Conservation (phyloP, 768 basidiomycete genomes). For the Suillus lakei region DNA sequence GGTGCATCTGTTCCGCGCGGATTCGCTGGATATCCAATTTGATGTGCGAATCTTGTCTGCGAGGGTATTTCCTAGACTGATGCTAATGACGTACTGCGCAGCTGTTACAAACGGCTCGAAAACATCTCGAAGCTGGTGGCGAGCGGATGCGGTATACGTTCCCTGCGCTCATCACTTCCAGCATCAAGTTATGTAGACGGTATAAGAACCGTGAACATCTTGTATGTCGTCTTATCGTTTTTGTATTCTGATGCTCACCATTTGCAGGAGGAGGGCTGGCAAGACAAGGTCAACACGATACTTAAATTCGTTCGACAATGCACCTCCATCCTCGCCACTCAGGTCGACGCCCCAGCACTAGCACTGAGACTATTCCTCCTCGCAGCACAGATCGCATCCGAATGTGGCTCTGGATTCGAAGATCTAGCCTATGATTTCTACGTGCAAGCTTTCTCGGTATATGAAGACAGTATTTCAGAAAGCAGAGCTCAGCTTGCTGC, state of each 20-base stretch:
- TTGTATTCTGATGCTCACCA: neutral
- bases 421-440: constrained; percentile 98
- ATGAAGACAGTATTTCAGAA: constrained; percentile 97
- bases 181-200: constrained; percentile 90
- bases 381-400: constrained; percentile 93
- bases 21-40: constrained; percentile 87
- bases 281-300: constrained; percentile 81
- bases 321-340: constrained; percentile 89
- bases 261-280: constrained; percentile 84
- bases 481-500: constrained; percentile 94
- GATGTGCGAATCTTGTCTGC: constrained; percentile 58
- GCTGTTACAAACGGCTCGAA: constrained; percentile 90
- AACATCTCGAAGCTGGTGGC: constrained; percentile 89
- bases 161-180: constrained; percentile 92
- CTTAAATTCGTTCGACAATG: constrained; percentile 95
- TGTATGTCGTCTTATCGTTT: constrained; percentile 41
- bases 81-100: constrained; percentile 34
- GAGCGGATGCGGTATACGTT: constrained; percentile 97
- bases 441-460: constrained; percentile 96
- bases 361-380: constrained; percentile 95
- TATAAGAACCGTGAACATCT: constrained; percentile 84
- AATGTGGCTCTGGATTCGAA: constrained; percentile 91
- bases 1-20: constrained; percentile 93
- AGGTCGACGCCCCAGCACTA: constrained; percentile 91
- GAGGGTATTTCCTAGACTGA: neutral